Conservation (phyloP, 169 alveolate genomes). For the Plasmodium sp. region DNA sequence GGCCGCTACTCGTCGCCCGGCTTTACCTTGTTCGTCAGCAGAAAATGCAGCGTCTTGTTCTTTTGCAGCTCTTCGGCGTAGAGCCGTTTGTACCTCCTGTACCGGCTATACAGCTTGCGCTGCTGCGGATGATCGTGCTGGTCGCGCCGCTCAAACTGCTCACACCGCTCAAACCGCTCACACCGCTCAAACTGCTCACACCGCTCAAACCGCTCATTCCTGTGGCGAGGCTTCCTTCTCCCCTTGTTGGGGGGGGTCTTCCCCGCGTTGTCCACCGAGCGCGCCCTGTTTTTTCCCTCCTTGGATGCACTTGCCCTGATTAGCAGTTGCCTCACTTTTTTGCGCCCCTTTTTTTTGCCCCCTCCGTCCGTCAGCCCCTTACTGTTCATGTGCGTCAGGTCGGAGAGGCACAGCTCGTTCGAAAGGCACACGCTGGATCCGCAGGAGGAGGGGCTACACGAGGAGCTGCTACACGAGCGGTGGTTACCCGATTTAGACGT, state of each 20-base stretch:
- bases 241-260: neutral
- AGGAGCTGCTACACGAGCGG: neutral
- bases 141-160: neutral
- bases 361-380: neutral
- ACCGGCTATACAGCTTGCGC: neutral
- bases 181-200: neutral
- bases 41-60: slow-evolving; percentile 68
- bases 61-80: slow-evolving; percentile 47
- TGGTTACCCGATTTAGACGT: neutral
- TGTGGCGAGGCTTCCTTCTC: neutral
- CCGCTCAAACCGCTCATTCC: neutral
- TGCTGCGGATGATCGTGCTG: neutral
- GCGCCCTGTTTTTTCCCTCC: neutral
- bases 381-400: slow-evolving; percentile 63
- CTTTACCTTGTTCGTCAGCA: slow-evolving; percentile 57
- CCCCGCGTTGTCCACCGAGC: neutral
- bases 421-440: neutral
- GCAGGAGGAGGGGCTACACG: neutral
- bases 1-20: neutral
- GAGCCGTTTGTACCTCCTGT: neutral
- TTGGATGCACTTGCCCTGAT: neutral
- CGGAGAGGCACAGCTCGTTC: slow-evolving; percentile 29
- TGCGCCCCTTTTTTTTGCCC: slow-evolving; percentile 1
- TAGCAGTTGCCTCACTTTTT: neutral
- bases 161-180: no score